Base-by-base conservation (phyloP, 2,329 filamentous ascomycete species). In the Tolypocladium endophyticum region DNA sequence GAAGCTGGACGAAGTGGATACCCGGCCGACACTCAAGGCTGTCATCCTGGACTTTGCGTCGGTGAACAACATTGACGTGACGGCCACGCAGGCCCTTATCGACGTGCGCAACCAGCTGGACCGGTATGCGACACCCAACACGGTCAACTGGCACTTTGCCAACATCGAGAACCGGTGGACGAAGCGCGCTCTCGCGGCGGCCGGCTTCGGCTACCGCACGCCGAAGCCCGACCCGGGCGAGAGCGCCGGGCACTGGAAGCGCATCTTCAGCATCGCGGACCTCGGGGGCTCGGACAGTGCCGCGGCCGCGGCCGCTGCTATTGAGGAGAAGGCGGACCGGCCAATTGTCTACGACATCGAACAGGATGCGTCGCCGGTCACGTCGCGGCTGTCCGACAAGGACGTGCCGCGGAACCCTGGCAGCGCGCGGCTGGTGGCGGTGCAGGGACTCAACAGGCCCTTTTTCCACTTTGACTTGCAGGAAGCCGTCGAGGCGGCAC, bases 181-280 rank as follows among this genome's bases (percentile, higher is more conserved):
- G 2, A 77, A 81, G 61, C 77, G 81, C n/a, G 81, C 81, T 1
- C 72, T 85, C 2, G 76, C 77, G 0, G 77, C 77, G 7, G 81
- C 79, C 4, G 81, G 81, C 1, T 84, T 84, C 62, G 82, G 81
- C 11, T 74, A 70, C 66, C 70, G 70, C 14, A 72, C 71, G 7
- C 74, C 66, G 12, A 66, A 39, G 59, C 67, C 59, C 16, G 62
- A n/a, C 50, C 60, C 53, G 23, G 65, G 60, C 39, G 62, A 64
- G 59, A 63, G 62, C 18, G 58, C 69, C 2, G 68, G 68, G 20
- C 66, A 72, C 25, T 74, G 72, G 72, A 92, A 91, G 74, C 89
- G 91, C 28, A 92, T 97, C 66, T 97, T 97, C 81, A 91, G 86
- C 69, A 92, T 97, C 39, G 90, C 93, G 1, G 91, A 96, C 69